Evolutionary conservation across 495 filamentous ascomycete genomes (phyloP).

Genomic region (Tuber aestivum): DNA sequence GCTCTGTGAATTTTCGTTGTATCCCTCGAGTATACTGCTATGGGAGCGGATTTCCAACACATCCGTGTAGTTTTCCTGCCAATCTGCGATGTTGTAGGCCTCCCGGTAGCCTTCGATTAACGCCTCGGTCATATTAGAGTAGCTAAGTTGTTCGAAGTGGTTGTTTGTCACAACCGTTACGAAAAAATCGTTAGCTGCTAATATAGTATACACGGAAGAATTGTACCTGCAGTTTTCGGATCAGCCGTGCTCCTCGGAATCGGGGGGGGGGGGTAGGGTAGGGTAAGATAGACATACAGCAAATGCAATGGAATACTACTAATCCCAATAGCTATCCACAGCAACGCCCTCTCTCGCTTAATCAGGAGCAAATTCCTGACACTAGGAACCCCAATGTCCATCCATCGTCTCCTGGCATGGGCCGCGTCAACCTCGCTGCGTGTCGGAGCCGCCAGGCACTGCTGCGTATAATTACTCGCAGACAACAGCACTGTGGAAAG

Average conservation of each 20-base stretch:
- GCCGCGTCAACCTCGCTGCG: conserved; percentile 10
- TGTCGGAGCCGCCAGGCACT: conserved; percentile 12
- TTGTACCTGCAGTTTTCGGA: conserved; percentile 24
- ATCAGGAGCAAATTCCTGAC: conserved; percentile 11
- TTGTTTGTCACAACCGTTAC: neutral
- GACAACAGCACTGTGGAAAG: neutral
- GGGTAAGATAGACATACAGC: conserved; percentile 5
- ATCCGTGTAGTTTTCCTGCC: neutral
- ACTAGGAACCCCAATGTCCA: conserved; percentile 17
- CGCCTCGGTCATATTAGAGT: neutral
- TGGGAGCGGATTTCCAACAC: neutral
- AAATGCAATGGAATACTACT: conserved; percentile 9
- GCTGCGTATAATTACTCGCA: conserved; percentile 16
- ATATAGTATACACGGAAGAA: conserved; percentile 36
- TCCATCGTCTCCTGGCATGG: conserved; percentile 14
- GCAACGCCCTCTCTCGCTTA: neutral
- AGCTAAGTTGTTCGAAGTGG: neutral
- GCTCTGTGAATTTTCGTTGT: neutral
- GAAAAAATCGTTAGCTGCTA: neutral
- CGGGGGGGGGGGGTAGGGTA: neutral
- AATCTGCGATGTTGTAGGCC: neutral
- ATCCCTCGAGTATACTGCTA: neutral
- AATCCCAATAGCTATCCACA: conserved; percentile 9
- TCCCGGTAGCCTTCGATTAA: neutral
- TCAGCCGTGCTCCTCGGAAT: neutral